Percentiles rank a stretch among this genome's conserved stretches.
These are phyloP conservation scores for Ceratocystis variospora DNA, from an alignment of 2,329 filamentous ascomycete species.

Conservation along the genomic window DNA sequence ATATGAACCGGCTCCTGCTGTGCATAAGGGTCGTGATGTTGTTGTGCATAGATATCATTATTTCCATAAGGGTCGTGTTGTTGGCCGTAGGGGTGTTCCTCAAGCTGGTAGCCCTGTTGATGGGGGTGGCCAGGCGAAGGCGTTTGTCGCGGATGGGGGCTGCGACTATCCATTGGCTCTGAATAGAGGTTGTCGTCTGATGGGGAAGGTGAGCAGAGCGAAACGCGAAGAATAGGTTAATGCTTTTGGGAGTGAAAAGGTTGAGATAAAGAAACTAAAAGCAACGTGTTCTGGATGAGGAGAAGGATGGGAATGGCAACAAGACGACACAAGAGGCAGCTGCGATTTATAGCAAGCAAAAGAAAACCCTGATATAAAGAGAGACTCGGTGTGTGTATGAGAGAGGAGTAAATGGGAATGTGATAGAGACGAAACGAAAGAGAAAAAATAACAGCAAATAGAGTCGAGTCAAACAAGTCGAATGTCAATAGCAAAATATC, in stretches of 20 bases:
- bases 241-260: neutral
- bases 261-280: neutral
- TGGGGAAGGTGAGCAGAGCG: neutral
- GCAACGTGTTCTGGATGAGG: neutral
- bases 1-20: conserved; percentile 6
- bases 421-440: no score
- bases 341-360: conserved; percentile 2
- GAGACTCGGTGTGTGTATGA: no score
- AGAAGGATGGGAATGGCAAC: neutral
- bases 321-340: neutral
- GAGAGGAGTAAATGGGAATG: no score
- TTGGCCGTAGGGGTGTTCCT: conserved; percentile 57
- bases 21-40: conserved; percentile 14
- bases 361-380: neutral
- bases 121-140: conserved; percentile 66
- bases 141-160: conserved; percentile 40
- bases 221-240: neutral
- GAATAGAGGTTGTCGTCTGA: conserved; percentile 48
- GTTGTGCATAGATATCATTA: conserved; percentile 28
- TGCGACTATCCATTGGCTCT: conserved; percentile 42
- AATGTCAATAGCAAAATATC: no score
- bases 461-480: no score
- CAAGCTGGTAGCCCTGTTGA: conserved; percentile 64
- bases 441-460: no score
- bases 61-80: conserved; percentile 36